Evolutionary conservation across 257 asterid genomes (phyloP), one percentile per base, ranked within the genome.

Genomic region (Agastache rugosa): DNA sequence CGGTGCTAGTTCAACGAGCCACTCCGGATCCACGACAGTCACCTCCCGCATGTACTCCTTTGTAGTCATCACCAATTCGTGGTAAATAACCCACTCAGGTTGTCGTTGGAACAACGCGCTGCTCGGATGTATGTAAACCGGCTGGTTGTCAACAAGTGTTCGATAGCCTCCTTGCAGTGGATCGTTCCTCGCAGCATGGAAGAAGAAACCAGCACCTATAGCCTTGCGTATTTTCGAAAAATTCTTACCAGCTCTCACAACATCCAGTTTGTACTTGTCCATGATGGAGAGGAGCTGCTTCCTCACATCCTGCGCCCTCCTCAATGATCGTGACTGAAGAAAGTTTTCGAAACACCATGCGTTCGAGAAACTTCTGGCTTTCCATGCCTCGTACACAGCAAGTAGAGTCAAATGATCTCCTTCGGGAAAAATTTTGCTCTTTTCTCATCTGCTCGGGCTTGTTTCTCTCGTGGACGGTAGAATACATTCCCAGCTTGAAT

Each of bases 1-100:
- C 16, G 99, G 99, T 31, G 97, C 97, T 76, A 94, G 85, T 81
- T 94, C 97, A 55, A 94, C 93, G 27, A 92, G 93, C 97, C 99
- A 94, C 84, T 94, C 87, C 1, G 97, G 97, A 82, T 94, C 97
- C 56, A 94, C 64, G 15, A 87, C 96, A 1, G 97, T 85, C 10
- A 92, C 97, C 84, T 94, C 97, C 5, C 97, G 97, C 99, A 92
- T 92, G 69, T 94, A 94, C 75, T 94, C 97, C 82, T 94, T 94
- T 12, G 97, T 94, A 9, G 97, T 94, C 97, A 94, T 90, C 59
- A 90, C 99, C 60, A 94, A 74, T 74, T 94, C 99, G 35, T 94
- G 97, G 82, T 94, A 90, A 39, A 92, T 90, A 70, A 94, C 97
- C 99, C 97, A 94, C 70, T 90, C 97, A 3, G 97, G 99, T 71